Percentiles rank a stretch among this genome's conserved stretches.
Conservation (phyloP, 2,329 filamentous ascomycete genomes). For the Botrytis squamosa region DNA sequence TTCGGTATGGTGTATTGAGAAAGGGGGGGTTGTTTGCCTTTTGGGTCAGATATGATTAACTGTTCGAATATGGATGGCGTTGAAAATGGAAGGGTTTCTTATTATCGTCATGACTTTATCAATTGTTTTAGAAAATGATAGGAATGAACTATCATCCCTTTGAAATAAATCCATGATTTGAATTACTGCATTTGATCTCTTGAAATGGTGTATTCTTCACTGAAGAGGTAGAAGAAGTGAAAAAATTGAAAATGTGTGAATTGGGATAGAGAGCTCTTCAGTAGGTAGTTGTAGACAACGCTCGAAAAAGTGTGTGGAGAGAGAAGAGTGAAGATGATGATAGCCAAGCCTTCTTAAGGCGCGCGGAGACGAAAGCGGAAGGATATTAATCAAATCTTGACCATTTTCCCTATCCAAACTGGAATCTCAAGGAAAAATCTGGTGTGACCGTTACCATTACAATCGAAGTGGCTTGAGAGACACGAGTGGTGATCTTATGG, state of each 20-base stretch:
- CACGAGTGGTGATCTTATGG: not conserved
- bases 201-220: not conserved
- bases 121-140: not conserved
- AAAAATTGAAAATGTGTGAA: not conserved
- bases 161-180: not conserved
- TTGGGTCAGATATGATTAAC: not conserved
- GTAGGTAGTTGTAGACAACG: not conserved
- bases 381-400: not conserved
- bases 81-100: not conserved
- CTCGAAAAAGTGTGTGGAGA: not conserved
- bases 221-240: not conserved
- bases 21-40: not conserved
- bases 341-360: not conserved
- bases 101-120: not conserved
- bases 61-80: not conserved
- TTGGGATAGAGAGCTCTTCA: not conserved
- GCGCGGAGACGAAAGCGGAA: not conserved
- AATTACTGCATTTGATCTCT: not conserved
- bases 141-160: not conserved
- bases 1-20: not conserved
- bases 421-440: not conserved
- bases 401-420: not conserved
- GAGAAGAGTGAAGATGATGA: not conserved
- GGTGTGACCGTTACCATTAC: not conserved
- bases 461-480: not conserved